A percentile compares a stretch with the other conserved stretches of the same genome.
Evolutionary conservation across 139 green algal genomes (phyloP).

Genomic region (Mychonastes homosphaera): DNA sequence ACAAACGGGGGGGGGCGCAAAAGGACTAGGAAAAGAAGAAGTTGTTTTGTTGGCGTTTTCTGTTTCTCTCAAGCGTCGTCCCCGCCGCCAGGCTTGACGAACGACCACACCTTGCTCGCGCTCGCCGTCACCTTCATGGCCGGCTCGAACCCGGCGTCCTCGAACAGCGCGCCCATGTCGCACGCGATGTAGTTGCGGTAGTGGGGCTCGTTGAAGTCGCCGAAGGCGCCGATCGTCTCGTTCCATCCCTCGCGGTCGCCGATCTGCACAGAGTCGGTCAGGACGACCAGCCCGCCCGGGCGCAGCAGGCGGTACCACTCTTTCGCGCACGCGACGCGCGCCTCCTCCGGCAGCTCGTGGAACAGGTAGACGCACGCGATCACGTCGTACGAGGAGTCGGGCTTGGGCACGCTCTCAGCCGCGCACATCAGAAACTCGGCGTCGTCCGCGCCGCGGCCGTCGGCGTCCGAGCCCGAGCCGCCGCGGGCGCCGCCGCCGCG

Average conservation of each 20-base stretch:
- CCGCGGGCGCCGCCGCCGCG: background rate
- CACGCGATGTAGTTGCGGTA: slow-evolving; percentile 41
- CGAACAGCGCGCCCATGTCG: slow-evolving; percentile 41
- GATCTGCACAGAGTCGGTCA: slow-evolving; percentile 49
- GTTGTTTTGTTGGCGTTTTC: too few species aligned
- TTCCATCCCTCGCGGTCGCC: slow-evolving; percentile 47
- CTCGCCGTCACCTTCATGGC: slow-evolving; percentile 53
- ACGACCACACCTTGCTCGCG: slow-evolving; percentile 55
- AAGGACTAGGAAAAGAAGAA: too few species aligned
- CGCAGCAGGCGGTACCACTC: slow-evolving; percentile 74
- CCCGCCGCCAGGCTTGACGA: slow-evolving; percentile 44
- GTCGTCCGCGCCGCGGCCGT: background rate
- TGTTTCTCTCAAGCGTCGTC: too few species aligned
- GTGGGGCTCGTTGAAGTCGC: slow-evolving; percentile 65
- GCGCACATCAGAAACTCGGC: slow-evolving; percentile 36
- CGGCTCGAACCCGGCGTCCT: slow-evolving; percentile 45
- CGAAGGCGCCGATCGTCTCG: slow-evolving; percentile 37
- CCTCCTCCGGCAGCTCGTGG: slow-evolving; percentile 69
- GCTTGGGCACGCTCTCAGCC: slow-evolving; percentile 49
- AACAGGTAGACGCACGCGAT: slow-evolving; percentile 69
- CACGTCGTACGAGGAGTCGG: slow-evolving; percentile 50
- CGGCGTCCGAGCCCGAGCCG: too few species aligned
- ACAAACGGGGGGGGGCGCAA: too few species aligned
- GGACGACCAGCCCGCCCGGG: slow-evolving; percentile 55
- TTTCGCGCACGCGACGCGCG: slow-evolving; percentile 19